phyloP scores from a whole-genome alignment of 495 filamentous ascomycete genomes.

The Xylaria scruposa region DNA sequence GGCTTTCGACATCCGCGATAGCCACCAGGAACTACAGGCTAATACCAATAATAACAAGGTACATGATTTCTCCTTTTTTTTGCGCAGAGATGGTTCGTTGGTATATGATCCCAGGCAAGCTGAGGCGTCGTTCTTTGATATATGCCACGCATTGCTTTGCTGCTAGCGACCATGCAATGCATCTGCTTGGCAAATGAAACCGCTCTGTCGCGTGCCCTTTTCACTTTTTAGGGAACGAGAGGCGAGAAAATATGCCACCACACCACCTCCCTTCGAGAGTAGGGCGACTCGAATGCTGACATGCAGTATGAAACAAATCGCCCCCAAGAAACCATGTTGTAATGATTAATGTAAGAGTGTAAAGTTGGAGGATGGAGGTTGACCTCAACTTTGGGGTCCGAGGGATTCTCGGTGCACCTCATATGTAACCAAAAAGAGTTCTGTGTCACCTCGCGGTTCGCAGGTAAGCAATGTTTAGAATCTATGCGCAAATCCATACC shows the following conservation, averaged over 20 bases:
- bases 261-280: not conserved
- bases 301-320: conserved; percentile 17
- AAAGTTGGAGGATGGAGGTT: conserved; percentile 12
- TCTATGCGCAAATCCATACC: not conserved
- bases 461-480: not conserved
- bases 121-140: not conserved
- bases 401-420: conserved; percentile 25
- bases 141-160: conserved; percentile 14
- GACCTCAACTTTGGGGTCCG: conserved; percentile 34
- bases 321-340: conserved; percentile 30
- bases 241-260: not conserved
- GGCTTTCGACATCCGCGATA: not conserved
- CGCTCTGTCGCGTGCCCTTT: conserved; percentile 9
- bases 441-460: not conserved
- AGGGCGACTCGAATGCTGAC: not conserved
- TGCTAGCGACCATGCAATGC: conserved; percentile 4
- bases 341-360: not conserved
- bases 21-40: not conserved
- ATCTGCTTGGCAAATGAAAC: conserved; percentile 15
- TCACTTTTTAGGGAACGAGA: not conserved
- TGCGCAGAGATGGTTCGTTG: not conserved
- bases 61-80: conserved; percentile 11
- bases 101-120: not conserved
- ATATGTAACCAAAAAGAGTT: not conserved
- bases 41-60: not conserved